Percentiles rank a stretch among this genome's conserved stretches.
These are phyloP conservation scores for Apocynum venetum DNA, from an alignment of 257 asterid species.

Conservation along the genomic window DNA sequence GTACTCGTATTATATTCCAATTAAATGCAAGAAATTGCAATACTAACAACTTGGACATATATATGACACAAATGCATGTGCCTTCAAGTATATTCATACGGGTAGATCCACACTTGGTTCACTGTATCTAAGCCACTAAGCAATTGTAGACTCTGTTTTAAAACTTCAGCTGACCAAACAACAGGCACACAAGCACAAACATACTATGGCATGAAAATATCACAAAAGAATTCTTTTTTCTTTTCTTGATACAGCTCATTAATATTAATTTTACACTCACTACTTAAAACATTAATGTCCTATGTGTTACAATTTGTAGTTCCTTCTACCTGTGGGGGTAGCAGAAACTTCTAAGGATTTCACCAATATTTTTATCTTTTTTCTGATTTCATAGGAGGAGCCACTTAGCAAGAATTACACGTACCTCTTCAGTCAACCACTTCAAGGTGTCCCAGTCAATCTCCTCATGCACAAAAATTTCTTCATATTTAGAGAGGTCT, in stretches of 20 bases:
- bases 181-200: neutral
- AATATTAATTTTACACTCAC: neutral
- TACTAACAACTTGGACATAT: neutral
- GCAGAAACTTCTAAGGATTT: neutral
- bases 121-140: neutral
- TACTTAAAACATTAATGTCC: neutral
- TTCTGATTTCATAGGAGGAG: neutral
- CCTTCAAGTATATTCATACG: neutral
- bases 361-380: neutral
- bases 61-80: neutral
- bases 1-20: neutral
- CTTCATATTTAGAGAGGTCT: conserved; percentile 81
- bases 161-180: neutral
- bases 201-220: neutral
- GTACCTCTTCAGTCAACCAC: conserved; percentile 87
- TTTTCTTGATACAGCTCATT: neutral
- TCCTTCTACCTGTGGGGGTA: neutral
- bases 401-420: conserved; percentile 1
- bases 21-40: neutral
- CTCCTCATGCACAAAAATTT: conserved; percentile 63
- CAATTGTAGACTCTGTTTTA: neutral
- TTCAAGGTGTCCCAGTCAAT: conserved; percentile 81
- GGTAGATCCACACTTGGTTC: neutral
- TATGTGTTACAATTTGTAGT: neutral
- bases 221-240: neutral